phyloP scores from a whole-genome alignment of 148 eudicot species.

The Cornus controversa region DNA sequence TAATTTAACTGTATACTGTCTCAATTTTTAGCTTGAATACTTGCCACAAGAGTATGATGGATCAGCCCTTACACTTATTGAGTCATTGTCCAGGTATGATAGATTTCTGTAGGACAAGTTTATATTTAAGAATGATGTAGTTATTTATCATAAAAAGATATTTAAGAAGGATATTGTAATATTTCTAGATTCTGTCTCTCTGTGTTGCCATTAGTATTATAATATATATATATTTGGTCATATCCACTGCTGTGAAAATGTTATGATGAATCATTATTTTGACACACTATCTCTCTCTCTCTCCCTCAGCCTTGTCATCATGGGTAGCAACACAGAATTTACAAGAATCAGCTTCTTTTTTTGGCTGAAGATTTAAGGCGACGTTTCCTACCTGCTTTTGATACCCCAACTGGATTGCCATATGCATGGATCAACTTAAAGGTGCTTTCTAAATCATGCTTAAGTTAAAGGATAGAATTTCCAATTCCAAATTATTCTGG shows the following conservation, averaged over 20 bases:
- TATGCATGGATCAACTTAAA: conserved; percentile 98
- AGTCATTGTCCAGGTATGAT: conserved; percentile 86
- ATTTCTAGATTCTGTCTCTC: no score
- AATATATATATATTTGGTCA: not conserved
- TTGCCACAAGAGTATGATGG: conserved; percentile 83
- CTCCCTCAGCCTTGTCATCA: conserved; percentile 66
- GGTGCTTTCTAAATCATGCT: conserved; percentile 42
- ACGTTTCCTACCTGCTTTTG: conserved; percentile 85
- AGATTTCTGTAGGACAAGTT: no score
- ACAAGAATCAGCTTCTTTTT: conserved; percentile 72
- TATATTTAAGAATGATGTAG: no score
- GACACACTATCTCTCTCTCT: not conserved
- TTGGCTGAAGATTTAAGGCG: conserved; percentile 86
- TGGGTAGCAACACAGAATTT: conserved; percentile 89
- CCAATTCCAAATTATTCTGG: not conserved
- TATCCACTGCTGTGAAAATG: not conserved
- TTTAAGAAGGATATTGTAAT: no score
- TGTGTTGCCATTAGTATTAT: no score
- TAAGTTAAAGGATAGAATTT: not conserved
- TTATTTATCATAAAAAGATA: no score
- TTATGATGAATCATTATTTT: not conserved
- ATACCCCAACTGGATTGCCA: conserved; percentile 89
- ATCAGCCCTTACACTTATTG: conserved; percentile 91
- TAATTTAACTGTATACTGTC: conserved; percentile 17
- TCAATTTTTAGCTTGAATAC: conserved; percentile 68